Evolutionary conservation across 768 basidiomycete genomes (phyloP).

Genomic region (Lenzites betulinus): DNA sequence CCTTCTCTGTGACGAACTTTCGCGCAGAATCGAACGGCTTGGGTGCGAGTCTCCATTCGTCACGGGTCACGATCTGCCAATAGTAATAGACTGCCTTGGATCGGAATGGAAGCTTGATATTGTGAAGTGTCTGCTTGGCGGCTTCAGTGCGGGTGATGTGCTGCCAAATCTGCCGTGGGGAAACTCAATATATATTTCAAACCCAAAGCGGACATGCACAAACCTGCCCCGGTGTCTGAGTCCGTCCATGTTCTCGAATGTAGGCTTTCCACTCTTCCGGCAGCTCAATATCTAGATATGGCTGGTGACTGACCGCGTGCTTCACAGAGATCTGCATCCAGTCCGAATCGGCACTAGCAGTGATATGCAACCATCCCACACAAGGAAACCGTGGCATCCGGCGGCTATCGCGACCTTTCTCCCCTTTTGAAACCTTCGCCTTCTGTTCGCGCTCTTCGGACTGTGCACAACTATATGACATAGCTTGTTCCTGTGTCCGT

Average conservation of each 20-base stretch:
- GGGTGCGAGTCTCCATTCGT: conserved; percentile 4
- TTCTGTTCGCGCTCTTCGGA: neutral
- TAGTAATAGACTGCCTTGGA: conserved; percentile 10
- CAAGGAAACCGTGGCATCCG: neutral
- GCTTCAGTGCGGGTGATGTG: conserved; percentile 2
- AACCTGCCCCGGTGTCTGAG: conserved; percentile 10
- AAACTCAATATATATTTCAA: too few relatives aligned
- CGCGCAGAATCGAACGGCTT: conserved; percentile 5
- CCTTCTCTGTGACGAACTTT: neutral
- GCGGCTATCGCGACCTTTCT: neutral
- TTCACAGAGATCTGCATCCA: neutral
- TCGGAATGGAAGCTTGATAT: neutral
- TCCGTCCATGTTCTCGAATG: conserved; percentile 2
- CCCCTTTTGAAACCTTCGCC: neutral
- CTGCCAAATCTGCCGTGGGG: conserved; percentile 21
- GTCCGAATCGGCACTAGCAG: neutral
- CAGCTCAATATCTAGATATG: conserved; percentile 12
- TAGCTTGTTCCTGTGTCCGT: neutral
- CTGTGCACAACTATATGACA: neutral
- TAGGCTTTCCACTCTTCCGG: conserved; percentile 17
- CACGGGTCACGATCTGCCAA: conserved; percentile 1
- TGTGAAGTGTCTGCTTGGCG: neutral
- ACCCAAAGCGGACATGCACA: neutral
- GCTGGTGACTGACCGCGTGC: neutral
- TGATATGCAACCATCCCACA: neutral